Evolutionary conservation across 441 rosid species (phyloP), one percentile per base, ranked within the genome.

Genomic region (Erysimum pusillum): DNA sequence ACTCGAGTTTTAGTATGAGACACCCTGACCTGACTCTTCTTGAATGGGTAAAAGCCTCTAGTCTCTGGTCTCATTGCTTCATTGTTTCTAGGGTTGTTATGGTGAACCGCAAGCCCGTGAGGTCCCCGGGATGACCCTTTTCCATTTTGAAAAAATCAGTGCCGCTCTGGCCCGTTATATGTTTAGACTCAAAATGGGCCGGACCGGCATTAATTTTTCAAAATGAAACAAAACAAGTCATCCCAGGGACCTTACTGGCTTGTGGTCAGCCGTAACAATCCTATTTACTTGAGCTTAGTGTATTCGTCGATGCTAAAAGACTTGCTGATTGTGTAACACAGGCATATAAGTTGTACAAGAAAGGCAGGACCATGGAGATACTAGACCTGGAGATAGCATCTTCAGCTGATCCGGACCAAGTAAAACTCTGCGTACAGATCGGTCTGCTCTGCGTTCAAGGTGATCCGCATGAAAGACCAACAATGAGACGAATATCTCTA

Each of bases 361-460:
- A 86, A 69, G 90, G 87, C 14, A 84, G 73, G 77, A 83, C 87
- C 71, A 60, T 89, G 85, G 99, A 91, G 82, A 73, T 95, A 17
- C 69, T 91, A 80, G 98, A 95, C 81, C 75, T 83, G 0, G 74
- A 68, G 6, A 66, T 95, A 71, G 87, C 77, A 12, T 56, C 87
- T 34, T 86, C 95, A 0, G 93, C 86, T 49, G 69, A 22, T 0
- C 31, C 76, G 0, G 95, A 88, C 4, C 92, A 89, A 80, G 89
- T 91, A 14, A 85, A 75, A 28, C 80, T 77, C 71, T 93, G 98
- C 71, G 85, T 95, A 53, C 96, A 88, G 51, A 82, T 95, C 2
- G 98, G 92, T 13, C 76, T 95, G 42, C 82, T 95, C 31, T 95
- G 99, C 81, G 83, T 86, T 1, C 99, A 93, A 78, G 86, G 94